Evolutionary conservation across 2,329 filamentous ascomycete species (phyloP).

Genomic region (Diaporthe caulivora): DNA sequence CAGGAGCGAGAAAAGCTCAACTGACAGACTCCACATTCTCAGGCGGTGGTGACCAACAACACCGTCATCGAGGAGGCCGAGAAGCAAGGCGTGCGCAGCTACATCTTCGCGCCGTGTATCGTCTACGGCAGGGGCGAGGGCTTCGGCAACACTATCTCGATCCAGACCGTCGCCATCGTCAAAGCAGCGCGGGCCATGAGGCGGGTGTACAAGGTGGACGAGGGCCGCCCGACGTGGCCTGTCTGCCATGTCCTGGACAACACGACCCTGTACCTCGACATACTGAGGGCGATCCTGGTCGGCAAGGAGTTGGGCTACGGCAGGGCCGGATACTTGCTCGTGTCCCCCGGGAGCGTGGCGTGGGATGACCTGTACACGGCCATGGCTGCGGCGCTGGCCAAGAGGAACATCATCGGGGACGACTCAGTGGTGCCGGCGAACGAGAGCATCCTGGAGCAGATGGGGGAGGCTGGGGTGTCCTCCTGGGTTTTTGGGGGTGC

Average conservation of each 20-base stretch:
- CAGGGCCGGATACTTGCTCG: conserved; percentile 63
- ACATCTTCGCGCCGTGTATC: conserved; percentile 67
- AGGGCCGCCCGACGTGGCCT: conserved; percentile 58
- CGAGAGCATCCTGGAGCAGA: conserved; percentile 51
- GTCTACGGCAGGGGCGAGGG: conserved; percentile 63
- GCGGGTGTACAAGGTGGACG: conserved; percentile 57
- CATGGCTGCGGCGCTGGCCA: conserved; percentile 56
- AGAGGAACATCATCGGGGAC: conserved; percentile 54
- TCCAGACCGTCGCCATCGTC: conserved; percentile 63
- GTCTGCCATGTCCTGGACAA: conserved; percentile 65
- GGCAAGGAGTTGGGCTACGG: conserved; percentile 53
- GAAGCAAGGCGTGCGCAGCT: conserved; percentile 57
- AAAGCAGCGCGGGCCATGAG: conserved; percentile 55
- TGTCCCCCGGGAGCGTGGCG: conserved; percentile 58
- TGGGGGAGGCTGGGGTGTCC: conserved; percentile 55
- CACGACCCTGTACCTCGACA: conserved; percentile 57
- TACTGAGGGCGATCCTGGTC: conserved; percentile 58
- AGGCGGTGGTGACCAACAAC: conserved; percentile 57
- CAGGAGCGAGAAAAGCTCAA: no score
- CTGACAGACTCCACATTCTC: not conserved
- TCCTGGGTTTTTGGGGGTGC: conserved; percentile 52
- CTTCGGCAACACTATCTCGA: conserved; percentile 64
- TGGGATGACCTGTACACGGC: conserved; percentile 65
- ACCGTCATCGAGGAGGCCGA: conserved; percentile 58
- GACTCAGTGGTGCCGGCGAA: conserved; percentile 52